Percentiles rank a stretch among this genome's conserved stretches.
phyloP scores from a whole-genome alignment of 352 stramenopile genomes.

The Pythium aristosporum region DNA sequence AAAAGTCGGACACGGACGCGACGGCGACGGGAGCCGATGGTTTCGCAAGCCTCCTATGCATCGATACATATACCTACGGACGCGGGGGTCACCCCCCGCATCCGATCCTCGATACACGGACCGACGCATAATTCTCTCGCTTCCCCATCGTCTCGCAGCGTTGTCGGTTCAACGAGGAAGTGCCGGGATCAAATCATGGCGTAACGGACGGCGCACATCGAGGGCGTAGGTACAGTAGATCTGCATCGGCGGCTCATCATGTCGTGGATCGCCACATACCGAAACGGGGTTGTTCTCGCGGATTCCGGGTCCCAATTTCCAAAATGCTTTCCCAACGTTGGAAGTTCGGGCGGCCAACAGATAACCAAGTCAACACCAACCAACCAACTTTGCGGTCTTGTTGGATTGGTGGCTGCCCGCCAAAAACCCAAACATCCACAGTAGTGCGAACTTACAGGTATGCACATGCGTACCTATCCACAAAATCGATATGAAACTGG shows the following conservation, averaged over 20 bases:
- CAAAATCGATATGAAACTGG: not conserved
- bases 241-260: not conserved
- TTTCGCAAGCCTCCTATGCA: conserved; percentile 35
- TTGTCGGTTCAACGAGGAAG: conserved; percentile 1
- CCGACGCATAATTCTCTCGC: conserved; percentile 30
- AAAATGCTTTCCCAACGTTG: conserved; percentile 43
- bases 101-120: conserved; percentile 86
- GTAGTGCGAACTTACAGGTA: conserved; percentile 4
- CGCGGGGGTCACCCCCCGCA: conserved; percentile 33
- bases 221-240: conserved; percentile 24
- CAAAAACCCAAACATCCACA: conserved; percentile 23
- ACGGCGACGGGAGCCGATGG: conserved; percentile 10
- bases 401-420: conserved; percentile 17
- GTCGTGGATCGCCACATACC: conserved; percentile 51
- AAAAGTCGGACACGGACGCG: not conserved
- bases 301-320: conserved; percentile 77
- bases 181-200: conserved; percentile 5
- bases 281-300: conserved; percentile 37
- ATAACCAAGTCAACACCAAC: conserved; percentile 21
- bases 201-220: conserved; percentile 1
- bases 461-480: conserved; percentile 4
- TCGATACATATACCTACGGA: conserved; percentile 89
- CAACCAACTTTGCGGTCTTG: not conserved
- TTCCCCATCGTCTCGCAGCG: conserved; percentile 3
- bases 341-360: not conserved